Conservation (phyloP, 2,329 filamentous ascomycete genomes). For the Diplodia corticola region DNA sequence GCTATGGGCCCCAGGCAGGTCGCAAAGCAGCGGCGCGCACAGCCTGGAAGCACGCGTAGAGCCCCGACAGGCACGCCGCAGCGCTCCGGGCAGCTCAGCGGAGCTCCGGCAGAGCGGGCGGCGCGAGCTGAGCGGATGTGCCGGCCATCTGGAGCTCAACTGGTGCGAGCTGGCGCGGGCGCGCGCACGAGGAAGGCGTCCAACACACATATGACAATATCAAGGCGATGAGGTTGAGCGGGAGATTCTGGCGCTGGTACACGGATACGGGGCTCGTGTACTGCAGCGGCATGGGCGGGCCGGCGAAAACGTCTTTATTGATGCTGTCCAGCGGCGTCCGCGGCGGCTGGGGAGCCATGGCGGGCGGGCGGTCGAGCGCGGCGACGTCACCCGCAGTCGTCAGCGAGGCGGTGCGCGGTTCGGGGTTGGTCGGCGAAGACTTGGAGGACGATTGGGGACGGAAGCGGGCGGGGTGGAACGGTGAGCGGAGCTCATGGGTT, state of each 20-base stretch:
- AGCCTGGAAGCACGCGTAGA: neutral
- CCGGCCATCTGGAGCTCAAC: neutral
- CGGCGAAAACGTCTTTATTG: constrained; percentile 2
- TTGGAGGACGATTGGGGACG: neutral
- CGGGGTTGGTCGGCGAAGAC: neutral
- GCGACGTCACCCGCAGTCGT: neutral
- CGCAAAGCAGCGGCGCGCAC: neutral
- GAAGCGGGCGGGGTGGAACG: neutral
- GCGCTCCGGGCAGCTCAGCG: neutral
- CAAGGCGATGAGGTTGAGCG: constrained; percentile 59
- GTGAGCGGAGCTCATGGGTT: neutral
- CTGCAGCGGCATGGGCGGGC: constrained; percentile 16
- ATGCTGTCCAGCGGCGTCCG: constrained; percentile 12
- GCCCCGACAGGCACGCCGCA: neutral
- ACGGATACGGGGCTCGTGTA: constrained; percentile 20
- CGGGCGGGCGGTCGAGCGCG: neutral
- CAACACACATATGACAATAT: constrained; percentile 56
- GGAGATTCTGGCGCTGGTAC: constrained; percentile 45
- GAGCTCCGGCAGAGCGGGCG: neutral
- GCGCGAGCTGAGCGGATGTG: neutral
- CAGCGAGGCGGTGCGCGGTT: constrained; percentile 4
- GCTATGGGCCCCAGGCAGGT: neutral
- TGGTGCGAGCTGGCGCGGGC: neutral
- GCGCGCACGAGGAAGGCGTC: constrained; percentile 7
- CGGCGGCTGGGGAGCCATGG: constrained; percentile 15